Evolutionary conservation across 768 basidiomycete genomes (phyloP).

Genomic region (Glaciozyma antarctica): DNA sequence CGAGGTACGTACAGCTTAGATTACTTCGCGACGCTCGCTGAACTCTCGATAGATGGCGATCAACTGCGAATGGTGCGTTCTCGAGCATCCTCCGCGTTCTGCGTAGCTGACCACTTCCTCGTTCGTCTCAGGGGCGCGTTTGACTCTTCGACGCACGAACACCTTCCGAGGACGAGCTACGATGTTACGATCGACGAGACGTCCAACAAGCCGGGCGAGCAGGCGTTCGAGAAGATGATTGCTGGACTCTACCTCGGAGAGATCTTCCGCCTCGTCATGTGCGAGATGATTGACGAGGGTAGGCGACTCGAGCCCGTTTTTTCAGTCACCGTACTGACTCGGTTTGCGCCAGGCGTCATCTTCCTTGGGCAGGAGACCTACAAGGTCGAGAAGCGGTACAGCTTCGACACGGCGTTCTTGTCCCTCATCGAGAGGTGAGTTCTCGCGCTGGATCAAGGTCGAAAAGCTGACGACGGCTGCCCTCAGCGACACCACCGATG

Average conservation of each 20-base stretch:
- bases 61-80: slow-evolving; percentile 73
- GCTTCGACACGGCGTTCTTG: slow-evolving; percentile 91
- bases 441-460: neutral
- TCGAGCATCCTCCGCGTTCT: neutral
- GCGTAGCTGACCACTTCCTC: neutral
- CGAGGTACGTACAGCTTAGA: neutral
- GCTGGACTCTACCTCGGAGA: slow-evolving; percentile 56
- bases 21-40: slow-evolving; percentile 28
- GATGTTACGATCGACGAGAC: slow-evolving; percentile 82
- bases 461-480: neutral
- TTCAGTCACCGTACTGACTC: neutral
- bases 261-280: slow-evolving; percentile 86
- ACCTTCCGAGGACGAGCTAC: slow-evolving; percentile 90
- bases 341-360: slow-evolving; percentile 63
- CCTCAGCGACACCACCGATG: slow-evolving; percentile 82
- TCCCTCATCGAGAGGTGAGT: slow-evolving; percentile 86
- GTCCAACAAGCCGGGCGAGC: slow-evolving; percentile 94
- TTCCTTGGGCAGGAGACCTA: slow-evolving; percentile 98
- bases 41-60: slow-evolving; percentile 68
- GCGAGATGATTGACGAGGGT: slow-evolving; percentile 63
- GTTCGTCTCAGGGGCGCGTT: slow-evolving; percentile 67
- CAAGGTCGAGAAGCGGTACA: slow-evolving; percentile 83
- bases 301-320: neutral
- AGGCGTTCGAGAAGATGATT: slow-evolving; percentile 60
- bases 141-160: slow-evolving; percentile 88